Percentiles rank a stretch among this genome's conserved stretches.
Evolutionary conservation across 2,329 filamentous ascomycete species (phyloP).

Genomic region (Emergomyces africanus): DNA sequence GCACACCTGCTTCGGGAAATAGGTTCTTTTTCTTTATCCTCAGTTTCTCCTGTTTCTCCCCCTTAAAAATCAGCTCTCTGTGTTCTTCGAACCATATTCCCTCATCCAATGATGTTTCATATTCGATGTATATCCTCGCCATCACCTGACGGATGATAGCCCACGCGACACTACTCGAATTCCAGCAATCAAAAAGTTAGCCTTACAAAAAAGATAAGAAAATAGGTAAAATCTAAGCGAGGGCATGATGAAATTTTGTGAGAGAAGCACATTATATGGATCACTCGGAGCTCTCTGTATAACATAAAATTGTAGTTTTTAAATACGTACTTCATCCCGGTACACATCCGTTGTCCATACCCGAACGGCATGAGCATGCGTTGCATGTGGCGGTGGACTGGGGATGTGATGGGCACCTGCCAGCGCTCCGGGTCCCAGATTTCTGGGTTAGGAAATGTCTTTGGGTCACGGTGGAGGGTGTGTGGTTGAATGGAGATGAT

Average conservation of each 20-base stretch:
- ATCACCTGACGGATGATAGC: conserved; percentile 8
- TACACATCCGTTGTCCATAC: conserved; percentile 36
- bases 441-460: conserved; percentile 38
- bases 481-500: conserved; percentile 9
- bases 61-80: not conserved
- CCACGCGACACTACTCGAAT: conserved; percentile 9
- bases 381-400: conserved; percentile 39
- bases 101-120: conserved; percentile 6
- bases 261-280: not conserved
- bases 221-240: not conserved
- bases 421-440: conserved; percentile 43
- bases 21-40: conserved; percentile 7
- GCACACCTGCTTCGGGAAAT: conserved; percentile 6
- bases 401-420: conserved; percentile 40
- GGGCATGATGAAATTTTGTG: not conserved
- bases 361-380: conserved; percentile 43
- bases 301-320: not conserved
- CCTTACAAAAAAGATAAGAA: not conserved
- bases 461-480: conserved; percentile 39
- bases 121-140: conserved; percentile 10
- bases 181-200: not conserved
- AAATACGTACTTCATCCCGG: conserved; percentile 14
- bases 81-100: conserved; percentile 2
- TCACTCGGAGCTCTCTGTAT: not conserved
- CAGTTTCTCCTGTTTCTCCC: conserved; percentile 2